A percentile compares a stretch with the other conserved stretches of the same genome.
phyloP scores from a whole-genome alignment of 1,284 basidiomycete species.

The Microbotryum lychnidis-dioicae region DNA sequence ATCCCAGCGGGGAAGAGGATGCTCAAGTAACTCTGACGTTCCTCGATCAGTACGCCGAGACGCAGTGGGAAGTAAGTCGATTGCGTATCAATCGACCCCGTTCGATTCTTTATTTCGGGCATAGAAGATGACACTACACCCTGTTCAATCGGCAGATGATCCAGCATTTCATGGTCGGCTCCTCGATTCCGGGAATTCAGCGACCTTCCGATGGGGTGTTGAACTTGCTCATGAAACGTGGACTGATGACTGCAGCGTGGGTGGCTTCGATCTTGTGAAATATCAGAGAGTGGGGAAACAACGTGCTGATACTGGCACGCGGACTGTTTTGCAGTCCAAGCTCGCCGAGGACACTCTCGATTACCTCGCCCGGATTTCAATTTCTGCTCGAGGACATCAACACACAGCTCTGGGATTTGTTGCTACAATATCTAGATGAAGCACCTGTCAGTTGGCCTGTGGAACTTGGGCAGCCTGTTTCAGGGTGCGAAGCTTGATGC shows the following conservation, averaged over 20 bases:
- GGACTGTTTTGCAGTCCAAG: slow-evolving; percentile 54
- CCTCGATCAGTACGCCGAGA: slow-evolving; percentile 69
- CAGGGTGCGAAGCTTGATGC: neutral
- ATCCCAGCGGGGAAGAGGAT: slow-evolving; percentile 52
- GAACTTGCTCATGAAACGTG: slow-evolving; percentile 12
- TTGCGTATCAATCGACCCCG: neutral
- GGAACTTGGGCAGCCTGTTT: neutral
- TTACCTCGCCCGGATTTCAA: slow-evolving; percentile 93
- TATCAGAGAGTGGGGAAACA: neutral
- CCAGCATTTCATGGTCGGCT: slow-evolving; percentile 90
- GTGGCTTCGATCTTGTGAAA: neutral
- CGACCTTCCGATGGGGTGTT: slow-evolving; percentile 24
- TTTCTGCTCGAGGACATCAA: slow-evolving; percentile 95
- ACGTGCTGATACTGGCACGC: neutral
- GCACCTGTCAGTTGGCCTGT: slow-evolving; percentile 53
- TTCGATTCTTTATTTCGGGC: neutral
- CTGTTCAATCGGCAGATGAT: slow-evolving; percentile 53
- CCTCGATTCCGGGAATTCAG: slow-evolving; percentile 47
- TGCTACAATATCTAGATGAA: slow-evolving; percentile 80
- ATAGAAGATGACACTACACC: no score
- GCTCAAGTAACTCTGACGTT: slow-evolving; percentile 17
- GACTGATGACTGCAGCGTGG: slow-evolving; percentile 23
- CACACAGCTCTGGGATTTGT: slow-evolving; percentile 91
- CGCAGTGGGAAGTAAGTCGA: slow-evolving; percentile 66
- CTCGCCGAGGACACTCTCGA: slow-evolving; percentile 48